phyloP scores from a whole-genome alignment of 768 basidiomycete genomes.

The Pleurotus platypus region DNA sequence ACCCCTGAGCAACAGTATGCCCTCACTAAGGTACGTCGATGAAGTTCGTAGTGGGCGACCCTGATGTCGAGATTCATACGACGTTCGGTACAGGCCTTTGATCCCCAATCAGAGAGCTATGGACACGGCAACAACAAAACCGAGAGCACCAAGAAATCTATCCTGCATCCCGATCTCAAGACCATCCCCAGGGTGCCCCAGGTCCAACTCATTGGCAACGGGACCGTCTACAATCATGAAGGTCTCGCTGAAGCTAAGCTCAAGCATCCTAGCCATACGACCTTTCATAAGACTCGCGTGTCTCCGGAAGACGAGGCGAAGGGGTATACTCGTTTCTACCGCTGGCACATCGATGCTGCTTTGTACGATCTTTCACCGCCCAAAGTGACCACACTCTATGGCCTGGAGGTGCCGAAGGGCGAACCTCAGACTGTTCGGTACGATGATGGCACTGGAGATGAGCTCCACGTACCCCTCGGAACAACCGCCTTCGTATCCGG shows the following conservation, averaged over 20 bases:
- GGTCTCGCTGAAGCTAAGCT: constrained; percentile 74
- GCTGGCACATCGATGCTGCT: constrained; percentile 93
- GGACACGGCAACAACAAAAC: constrained; percentile 92
- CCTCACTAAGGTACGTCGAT: constrained; percentile 66
- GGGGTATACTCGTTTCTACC: constrained; percentile 84
- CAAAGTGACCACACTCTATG: constrained; percentile 83
- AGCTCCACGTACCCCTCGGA: constrained; percentile 76
- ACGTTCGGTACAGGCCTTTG: constrained; percentile 61
- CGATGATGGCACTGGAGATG: constrained; percentile 86
- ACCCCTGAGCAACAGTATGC: constrained; percentile 83
- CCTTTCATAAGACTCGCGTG: constrained; percentile 81
- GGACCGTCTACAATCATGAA: constrained; percentile 74
- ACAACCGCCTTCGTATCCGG: constrained; percentile 85
- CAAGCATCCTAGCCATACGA: constrained; percentile 83
- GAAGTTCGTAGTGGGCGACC: background rate
- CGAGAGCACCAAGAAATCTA: constrained; percentile 65
- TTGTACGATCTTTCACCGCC: constrained; percentile 76
- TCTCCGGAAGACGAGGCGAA: constrained; percentile 69
- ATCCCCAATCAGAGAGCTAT: constrained; percentile 56
- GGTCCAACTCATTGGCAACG: constrained; percentile 92
- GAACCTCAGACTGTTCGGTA: constrained; percentile 62
- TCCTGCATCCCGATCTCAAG: constrained; percentile 87
- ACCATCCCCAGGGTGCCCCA: constrained; percentile 86
- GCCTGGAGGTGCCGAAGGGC: constrained; percentile 68
- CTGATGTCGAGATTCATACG: constrained; percentile 3